Percentiles rank a stretch among this genome's conserved stretches.
phyloP scores from a whole-genome alignment of 805 yeast genomes.

The Candida wancherniae region DNA sequence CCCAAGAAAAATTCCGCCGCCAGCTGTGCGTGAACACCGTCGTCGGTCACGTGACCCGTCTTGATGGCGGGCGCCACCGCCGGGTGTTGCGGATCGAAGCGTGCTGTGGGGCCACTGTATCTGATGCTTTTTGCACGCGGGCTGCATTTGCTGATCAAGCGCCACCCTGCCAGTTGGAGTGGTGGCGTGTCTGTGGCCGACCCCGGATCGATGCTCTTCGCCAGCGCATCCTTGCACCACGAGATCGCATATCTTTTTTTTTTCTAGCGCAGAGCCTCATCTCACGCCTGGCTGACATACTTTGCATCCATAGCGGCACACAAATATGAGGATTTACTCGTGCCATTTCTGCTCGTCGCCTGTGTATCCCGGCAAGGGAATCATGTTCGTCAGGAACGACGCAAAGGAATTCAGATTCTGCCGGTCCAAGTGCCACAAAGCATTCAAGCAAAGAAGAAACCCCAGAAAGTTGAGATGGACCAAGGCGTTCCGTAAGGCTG shows the following conservation, averaged over 20 bases:
- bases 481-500: slow-evolving; percentile 97
- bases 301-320: slow-evolving; percentile 9
- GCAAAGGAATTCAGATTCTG: slow-evolving; percentile 97
- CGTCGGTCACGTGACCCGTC: too few relatives aligned
- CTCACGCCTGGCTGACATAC: slow-evolving; percentile 3
- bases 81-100: too few relatives aligned
- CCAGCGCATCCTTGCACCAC: slow-evolving; percentile 19
- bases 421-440: slow-evolving; percentile 95
- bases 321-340: slow-evolving; percentile 72
- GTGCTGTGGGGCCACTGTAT: too few relatives aligned
- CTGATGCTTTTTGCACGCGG: too few relatives aligned
- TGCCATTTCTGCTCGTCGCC: slow-evolving; percentile 99
- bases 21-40: too few relatives aligned
- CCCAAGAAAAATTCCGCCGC: too few relatives aligned
- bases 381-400: slow-evolving; percentile 96
- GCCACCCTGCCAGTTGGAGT: too few relatives aligned
- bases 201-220: too few relatives aligned
- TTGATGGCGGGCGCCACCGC: too few relatives aligned
- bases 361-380: slow-evolving; percentile 81
- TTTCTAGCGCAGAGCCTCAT: slow-evolving; percentile 14
- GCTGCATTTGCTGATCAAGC: too few relatives aligned
- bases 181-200: too few relatives aligned
- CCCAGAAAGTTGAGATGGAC: slow-evolving; percentile 99
- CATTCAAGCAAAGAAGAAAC: slow-evolving; percentile 96
- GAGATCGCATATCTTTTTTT: too few relatives aligned